phyloP scores from a whole-genome alignment of 495 filamentous ascomycete species.

The Neurospora pannonica region DNA sequence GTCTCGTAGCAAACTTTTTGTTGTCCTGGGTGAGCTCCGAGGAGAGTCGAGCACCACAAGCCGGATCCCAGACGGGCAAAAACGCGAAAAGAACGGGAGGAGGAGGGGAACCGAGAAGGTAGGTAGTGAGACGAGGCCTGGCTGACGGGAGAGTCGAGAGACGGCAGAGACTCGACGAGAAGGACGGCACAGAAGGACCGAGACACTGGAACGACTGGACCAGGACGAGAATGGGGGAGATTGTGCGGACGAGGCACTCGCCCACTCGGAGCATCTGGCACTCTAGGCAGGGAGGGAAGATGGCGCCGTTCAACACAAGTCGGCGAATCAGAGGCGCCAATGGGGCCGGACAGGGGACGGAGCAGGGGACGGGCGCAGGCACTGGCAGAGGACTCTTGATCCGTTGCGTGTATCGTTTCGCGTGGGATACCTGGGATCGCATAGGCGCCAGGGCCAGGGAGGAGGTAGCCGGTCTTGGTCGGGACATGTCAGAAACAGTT shows the following conservation, averaged over 20 bases:
- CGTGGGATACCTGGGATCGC: conserved; percentile 11
- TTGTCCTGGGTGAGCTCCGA: neutral
- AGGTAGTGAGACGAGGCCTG: conserved; percentile 2
- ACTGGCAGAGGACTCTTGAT: conserved; percentile 7
- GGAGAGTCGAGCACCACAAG: neutral
- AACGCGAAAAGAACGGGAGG: neutral
- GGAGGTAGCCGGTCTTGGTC: conserved; percentile 13
- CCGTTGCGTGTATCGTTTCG: conserved; percentile 10
- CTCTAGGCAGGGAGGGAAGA: conserved; percentile 10
- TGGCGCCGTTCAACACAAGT: conserved; percentile 5
- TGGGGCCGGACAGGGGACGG: conserved; percentile 8
- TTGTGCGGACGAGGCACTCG: conserved; percentile 11
- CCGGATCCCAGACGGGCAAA: neutral
- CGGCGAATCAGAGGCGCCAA: conserved; percentile 23
- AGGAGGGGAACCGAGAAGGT: conserved; percentile 2
- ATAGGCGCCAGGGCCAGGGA: conserved; percentile 1
- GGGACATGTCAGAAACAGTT: conserved; percentile 10
- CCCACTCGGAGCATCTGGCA: neutral
- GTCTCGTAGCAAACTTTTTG: neutral
- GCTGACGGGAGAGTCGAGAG: neutral
- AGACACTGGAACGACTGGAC: conserved; percentile 6
- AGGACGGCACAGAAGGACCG: conserved; percentile 3
- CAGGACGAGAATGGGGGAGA: conserved; percentile 11
- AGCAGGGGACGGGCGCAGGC: neutral
- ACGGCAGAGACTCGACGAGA: neutral